phyloP scores from a whole-genome alignment of 148 eudicot genomes.

The Selenicereus undatus region DNA sequence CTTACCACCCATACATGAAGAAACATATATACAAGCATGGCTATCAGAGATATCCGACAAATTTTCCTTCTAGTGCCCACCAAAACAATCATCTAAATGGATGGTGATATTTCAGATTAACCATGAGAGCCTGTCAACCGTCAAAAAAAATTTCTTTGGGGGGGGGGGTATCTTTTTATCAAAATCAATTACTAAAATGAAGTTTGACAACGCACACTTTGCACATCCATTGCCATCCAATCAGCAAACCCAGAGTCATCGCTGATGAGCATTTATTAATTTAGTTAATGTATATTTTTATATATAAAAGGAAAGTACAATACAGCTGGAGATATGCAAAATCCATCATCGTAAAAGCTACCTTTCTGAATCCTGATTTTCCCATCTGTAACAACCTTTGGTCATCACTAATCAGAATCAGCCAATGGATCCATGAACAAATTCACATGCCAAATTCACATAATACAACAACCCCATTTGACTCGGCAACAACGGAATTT shows the following conservation, averaged over 20 bases:
- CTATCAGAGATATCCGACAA: neutral
- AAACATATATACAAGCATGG: neutral
- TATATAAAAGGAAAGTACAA: neutral
- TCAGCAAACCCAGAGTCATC: too few relatives aligned
- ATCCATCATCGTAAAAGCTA: neutral
- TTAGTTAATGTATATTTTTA: neutral
- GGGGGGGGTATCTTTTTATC: too few relatives aligned
- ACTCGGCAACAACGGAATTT: neutral
- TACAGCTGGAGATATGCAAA: neutral
- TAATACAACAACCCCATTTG: neutral
- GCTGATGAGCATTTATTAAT: neutral
- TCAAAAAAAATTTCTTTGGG: too few relatives aligned
- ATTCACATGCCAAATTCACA: neutral
- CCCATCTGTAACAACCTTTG: neutral
- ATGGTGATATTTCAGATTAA: neutral
- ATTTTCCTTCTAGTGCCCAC: neutral
- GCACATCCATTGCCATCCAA: neutral
- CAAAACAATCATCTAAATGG: neutral
- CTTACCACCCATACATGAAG: neutral
- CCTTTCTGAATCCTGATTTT: neutral
- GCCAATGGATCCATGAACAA: neutral
- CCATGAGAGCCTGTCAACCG: neutral
- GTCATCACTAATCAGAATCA: neutral
- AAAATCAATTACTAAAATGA: neutral
- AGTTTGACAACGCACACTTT: neutral